Evolutionary conservation across 2,329 filamentous ascomycete genomes (phyloP).

Genomic region (Coccinonectria pachysandricola): DNA sequence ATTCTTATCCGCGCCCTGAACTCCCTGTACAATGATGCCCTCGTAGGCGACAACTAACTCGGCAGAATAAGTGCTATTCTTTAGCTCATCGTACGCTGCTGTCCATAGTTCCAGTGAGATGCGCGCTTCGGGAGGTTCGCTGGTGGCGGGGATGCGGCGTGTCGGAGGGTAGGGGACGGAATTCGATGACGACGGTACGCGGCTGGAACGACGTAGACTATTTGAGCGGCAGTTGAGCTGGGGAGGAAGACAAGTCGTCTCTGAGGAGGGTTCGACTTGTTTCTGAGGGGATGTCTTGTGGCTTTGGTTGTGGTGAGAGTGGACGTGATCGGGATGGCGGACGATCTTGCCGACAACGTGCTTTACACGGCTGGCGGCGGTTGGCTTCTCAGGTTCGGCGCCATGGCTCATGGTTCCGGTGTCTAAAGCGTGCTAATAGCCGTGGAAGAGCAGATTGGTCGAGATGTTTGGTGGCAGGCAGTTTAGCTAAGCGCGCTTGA

Average conservation of each 20-base stretch:
- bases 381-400: too few relatives aligned
- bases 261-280: too few relatives aligned
- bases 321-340: conserved; percentile 10
- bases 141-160: conserved; percentile 5
- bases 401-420: conserved; percentile 12
- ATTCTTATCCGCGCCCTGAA: conserved; percentile 23
- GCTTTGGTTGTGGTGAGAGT: conserved; percentile 5
- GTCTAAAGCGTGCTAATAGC: too few relatives aligned
- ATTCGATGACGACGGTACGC: too few relatives aligned
- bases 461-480: neutral
- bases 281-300: too few relatives aligned
- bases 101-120: conserved; percentile 25
- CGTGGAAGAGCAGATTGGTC: neutral
- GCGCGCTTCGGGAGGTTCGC: conserved; percentile 9
- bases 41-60: conserved; percentile 27
- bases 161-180: too few relatives aligned
- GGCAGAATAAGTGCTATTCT: conserved; percentile 18
- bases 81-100: conserved; percentile 23
- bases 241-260: too few relatives aligned
- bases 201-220: too few relatives aligned
- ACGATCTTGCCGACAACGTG: conserved; percentile 14
- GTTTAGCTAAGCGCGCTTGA: too few relatives aligned
- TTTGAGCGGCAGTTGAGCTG: too few relatives aligned
- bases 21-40: conserved; percentile 24
- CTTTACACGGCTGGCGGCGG: conserved; percentile 13